phyloP scores from a whole-genome alignment of 2,329 filamentous ascomycete genomes.

The Fusarium citri region DNA sequence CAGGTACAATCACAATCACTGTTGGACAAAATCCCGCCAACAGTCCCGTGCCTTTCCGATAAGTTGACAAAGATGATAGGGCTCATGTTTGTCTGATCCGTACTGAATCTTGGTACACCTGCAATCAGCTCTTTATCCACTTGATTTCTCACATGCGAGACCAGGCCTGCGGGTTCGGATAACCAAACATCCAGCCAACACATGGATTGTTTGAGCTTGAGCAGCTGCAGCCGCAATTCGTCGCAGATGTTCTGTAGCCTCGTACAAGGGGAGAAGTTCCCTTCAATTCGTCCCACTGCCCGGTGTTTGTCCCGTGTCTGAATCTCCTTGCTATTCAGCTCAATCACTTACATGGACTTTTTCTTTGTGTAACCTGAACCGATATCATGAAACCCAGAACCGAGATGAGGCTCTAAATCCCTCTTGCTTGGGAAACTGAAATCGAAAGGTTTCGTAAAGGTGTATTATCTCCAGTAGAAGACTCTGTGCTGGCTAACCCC shows the following conservation, averaged over 20 bases:
- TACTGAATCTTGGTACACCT: slow-evolving; percentile 14
- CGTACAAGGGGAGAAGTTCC: slow-evolving; percentile 24
- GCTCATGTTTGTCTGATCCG: not conserved
- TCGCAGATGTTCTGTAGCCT: slow-evolving; percentile 24
- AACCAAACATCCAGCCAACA: slow-evolving; percentile 29
- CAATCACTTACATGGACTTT: slow-evolving; percentile 1
- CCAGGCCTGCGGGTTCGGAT: slow-evolving; percentile 23
- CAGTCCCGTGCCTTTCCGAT: not conserved
- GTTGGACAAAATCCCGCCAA: slow-evolving; percentile 11
- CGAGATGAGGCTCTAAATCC: slow-evolving; percentile 4
- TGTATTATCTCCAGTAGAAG: not conserved
- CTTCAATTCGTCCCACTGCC: slow-evolving; percentile 10
- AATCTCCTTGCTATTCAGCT: not conserved
- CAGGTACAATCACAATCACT: not conserved
- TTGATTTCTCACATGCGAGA: slow-evolving; percentile 14
- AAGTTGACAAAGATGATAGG: not conserved
- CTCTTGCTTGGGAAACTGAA: not conserved
- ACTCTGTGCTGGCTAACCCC: not conserved
- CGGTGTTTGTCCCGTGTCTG: slow-evolving; percentile 18
- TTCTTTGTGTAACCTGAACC: slow-evolving; percentile 11
- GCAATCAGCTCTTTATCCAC: slow-evolving; percentile 7
- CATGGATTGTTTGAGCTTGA: slow-evolving; percentile 33
- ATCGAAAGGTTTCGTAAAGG: not conserved
- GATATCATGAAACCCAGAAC: slow-evolving; percentile 18
- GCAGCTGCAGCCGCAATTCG: slow-evolving; percentile 23